Evolutionary conservation across 2,329 filamentous ascomycete species (phyloP).

Genomic region (Trichophyton equinum): DNA sequence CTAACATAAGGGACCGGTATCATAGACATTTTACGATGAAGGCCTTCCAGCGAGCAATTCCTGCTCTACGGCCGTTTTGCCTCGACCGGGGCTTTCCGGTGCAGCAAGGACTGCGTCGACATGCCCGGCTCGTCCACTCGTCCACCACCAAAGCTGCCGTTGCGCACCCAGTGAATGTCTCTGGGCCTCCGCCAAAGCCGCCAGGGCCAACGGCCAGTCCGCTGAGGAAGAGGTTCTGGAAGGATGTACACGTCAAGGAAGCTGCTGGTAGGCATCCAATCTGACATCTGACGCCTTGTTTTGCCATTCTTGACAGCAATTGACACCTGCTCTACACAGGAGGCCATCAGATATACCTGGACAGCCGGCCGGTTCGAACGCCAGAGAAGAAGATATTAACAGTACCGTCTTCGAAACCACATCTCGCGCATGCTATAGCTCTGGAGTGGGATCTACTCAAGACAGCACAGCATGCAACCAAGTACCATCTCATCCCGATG

Average conservation of each 20-base stretch:
- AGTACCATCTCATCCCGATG: conserved; percentile 77
- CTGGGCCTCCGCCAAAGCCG: conserved; percentile 48
- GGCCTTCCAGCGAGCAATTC: not conserved
- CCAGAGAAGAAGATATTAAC: conserved; percentile 59
- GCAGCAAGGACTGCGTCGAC: not conserved
- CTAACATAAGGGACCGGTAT: not conserved
- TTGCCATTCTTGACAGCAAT: not conserved
- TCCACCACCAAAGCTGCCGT: conserved; percentile 35
- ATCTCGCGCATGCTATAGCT: conserved; percentile 74
- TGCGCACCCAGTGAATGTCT: conserved; percentile 45
- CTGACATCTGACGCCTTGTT: not conserved
- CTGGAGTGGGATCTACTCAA: conserved; percentile 85
- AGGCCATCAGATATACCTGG: conserved; percentile 54
- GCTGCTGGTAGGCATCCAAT: conserved; percentile 42
- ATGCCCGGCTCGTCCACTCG: conserved; percentile 24
- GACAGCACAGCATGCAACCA: conserved; percentile 70
- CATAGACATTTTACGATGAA: not conserved
- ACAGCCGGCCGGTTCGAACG: conserved; percentile 65
- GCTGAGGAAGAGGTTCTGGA: conserved; percentile 74
- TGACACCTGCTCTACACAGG: not conserved
- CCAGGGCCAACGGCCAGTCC: conserved; percentile 35
- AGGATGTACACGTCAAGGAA: conserved; percentile 60
- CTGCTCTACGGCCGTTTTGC: not conserved
- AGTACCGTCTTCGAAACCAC: conserved; percentile 61
- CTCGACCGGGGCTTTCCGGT: not conserved